Base-by-base conservation (phyloP, 495 filamentous ascomycete genomes). In the Lophiotrema nucula region DNA sequence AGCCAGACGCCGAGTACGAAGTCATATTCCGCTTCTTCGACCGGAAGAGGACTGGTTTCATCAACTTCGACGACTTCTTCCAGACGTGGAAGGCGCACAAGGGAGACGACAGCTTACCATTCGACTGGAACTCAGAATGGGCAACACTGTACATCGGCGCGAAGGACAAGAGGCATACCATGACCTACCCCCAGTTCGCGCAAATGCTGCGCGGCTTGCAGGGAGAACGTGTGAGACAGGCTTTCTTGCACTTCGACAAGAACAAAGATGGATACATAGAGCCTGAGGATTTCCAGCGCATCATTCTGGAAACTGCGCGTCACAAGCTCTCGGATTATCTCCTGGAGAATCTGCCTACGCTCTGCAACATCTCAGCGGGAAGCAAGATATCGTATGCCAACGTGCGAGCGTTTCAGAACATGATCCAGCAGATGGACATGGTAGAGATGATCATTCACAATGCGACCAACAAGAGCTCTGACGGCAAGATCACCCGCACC, bases 291-390 rank as follows among this genome's bases (percentile, higher is more conserved):
- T 98, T 98, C 74, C 90, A 95, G 75, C 85, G 88, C 69, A 97
- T 97, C 72, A 96, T 98, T 64, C 74, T 87, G 28, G 88, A 96
- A 73, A 97, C 91, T 1, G 84, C 92, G n/a, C 83, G 79, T 65
- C 93, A 98, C 77, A 98, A 98, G 80, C 83, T 98, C 39, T 97
- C 95, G 1, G 93, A 98, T 70, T 90, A 98, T 68, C 78, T 98
- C 16, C 79, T 98, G n/a, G 85, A 93, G 28, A 91, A 97, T 72
- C 83, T 97, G 23, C 89, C 88, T 52, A 90, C 91, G 2, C 81
- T 98, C 46, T 97, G 92, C 81, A 97, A 97, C 72, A 95, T 98
- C 69, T 90, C 89, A 1, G 77, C 87, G 15, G 86, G 90, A 45
- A 93, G 81, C 74, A 96, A 95, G 72, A 95, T 98, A 53, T 96